Conservation (phyloP, 768 basidiomycete genomes). For the Tylopilus felleus region DNA sequence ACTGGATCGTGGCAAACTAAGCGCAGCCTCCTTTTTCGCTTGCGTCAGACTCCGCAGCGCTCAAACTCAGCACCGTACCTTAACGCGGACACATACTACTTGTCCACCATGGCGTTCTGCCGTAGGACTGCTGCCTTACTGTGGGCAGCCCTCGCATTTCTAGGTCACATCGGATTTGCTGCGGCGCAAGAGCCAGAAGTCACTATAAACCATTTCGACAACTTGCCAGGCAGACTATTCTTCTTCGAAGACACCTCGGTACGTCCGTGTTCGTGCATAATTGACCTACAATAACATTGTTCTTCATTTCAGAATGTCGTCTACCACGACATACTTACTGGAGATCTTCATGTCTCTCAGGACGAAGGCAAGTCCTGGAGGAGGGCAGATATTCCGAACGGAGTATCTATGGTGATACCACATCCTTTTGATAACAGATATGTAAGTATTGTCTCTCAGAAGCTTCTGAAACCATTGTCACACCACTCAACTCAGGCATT, state of each 20-base stretch:
- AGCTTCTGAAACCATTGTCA: neutral
- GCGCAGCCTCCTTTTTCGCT: conserved; percentile 6
- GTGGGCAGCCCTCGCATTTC: conserved; percentile 24
- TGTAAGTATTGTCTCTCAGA: conserved; percentile 39
- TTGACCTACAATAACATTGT: neutral
- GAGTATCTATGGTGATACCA: conserved; percentile 69
- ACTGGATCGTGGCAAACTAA: conserved; percentile 16
- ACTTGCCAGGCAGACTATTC: conserved; percentile 72
- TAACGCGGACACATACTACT: conserved; percentile 15
- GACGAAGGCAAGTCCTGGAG: conserved; percentile 84
- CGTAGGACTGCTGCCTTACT: conserved; percentile 26
- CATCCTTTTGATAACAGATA: conserved; percentile 83
- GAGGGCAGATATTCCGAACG: conserved; percentile 48
- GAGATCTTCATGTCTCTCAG: conserved; percentile 71
- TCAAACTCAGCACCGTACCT: neutral
- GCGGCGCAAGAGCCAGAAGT: conserved; percentile 47
- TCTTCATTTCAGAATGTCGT: conserved; percentile 51
- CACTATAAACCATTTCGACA: conserved; percentile 54
- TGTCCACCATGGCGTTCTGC: conserved; percentile 28
- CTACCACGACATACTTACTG: conserved; percentile 71
- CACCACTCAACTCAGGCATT: conserved; percentile 61
- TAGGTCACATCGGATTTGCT: conserved; percentile 20
- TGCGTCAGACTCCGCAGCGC: neutral
- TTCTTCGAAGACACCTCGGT: conserved; percentile 95
- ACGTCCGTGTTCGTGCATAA: conserved; percentile 30